A percentile compares a stretch with the other conserved stretches of the same genome.
phyloP scores from a whole-genome alignment of 1,139 yeast genomes.

The Zygosaccharomyces sapae region DNA sequence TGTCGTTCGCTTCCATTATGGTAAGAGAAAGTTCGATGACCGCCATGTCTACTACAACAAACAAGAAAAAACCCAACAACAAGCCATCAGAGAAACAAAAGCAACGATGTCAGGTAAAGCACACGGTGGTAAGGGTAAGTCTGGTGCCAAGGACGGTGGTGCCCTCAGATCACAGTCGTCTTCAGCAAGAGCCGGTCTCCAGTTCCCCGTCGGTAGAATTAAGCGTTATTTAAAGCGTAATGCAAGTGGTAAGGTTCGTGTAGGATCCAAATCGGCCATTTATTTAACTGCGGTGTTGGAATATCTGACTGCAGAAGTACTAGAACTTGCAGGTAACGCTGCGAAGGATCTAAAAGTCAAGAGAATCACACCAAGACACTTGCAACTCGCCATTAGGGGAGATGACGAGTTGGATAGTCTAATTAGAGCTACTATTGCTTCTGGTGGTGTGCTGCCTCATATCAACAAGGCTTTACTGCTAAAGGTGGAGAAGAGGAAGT shows the following conservation, averaged over 20 bases:
- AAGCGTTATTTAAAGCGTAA: constrained; percentile 89
- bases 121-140: constrained; percentile 95
- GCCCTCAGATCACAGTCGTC: constrained; percentile 68
- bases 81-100: constrained; percentile 5
- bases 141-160: constrained; percentile 65
- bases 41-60: constrained; percentile 1
- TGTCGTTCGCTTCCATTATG: background rate
- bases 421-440: constrained; percentile 96
- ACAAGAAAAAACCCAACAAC: constrained; percentile 7
- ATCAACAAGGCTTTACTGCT: constrained; percentile 88
- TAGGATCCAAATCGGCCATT: constrained; percentile 96
- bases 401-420: constrained; percentile 97
- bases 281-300: constrained; percentile 96
- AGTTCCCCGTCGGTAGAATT: constrained; percentile 98
- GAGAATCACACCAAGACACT: constrained; percentile 98
- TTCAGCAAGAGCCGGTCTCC: constrained; percentile 95
- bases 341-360: constrained; percentile 97
- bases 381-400: constrained; percentile 97
- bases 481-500: constrained; percentile 59
- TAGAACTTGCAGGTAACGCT: constrained; percentile 98
- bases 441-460: constrained; percentile 99
- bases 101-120: constrained; percentile 84
- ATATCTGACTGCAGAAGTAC: constrained; percentile 95
- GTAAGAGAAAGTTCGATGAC: background rate
- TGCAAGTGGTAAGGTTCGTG: constrained; percentile 91